phyloP scores from a whole-genome alignment of 2,329 filamentous ascomycete genomes.

The Xylariaceae sp. region DNA sequence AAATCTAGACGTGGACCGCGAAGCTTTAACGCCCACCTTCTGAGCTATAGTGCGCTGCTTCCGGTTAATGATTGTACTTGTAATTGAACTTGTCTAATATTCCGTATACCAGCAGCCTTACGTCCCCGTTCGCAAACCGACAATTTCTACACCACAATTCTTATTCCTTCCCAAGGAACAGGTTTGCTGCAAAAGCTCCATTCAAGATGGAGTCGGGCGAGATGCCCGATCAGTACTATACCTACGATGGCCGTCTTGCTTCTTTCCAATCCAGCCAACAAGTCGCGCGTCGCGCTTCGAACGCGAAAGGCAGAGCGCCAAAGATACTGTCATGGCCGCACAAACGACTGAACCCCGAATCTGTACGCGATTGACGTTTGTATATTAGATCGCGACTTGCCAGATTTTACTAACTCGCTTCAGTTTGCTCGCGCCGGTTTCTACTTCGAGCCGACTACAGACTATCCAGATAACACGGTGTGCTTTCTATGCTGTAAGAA shows the following conservation, averaged over 20 bases:
- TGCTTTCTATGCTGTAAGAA: constrained; percentile 87
- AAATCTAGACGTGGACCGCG: neutral
- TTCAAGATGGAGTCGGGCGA: constrained; percentile 41
- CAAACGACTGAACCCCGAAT: constrained; percentile 65
- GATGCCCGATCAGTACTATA: constrained; percentile 58
- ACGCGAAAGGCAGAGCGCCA: constrained; percentile 61
- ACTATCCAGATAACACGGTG: constrained; percentile 82
- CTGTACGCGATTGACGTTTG: constrained; percentile 53
- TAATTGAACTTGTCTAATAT: neutral
- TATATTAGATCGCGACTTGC: constrained; percentile 6
- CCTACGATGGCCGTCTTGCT: constrained; percentile 76
- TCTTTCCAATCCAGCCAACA: constrained; percentile 75
- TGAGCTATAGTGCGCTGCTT: neutral
- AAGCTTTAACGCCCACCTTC: constrained; percentile 9
- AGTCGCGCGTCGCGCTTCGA: constrained; percentile 73
- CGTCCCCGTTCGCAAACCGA: neutral
- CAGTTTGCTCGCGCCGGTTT: constrained; percentile 92
- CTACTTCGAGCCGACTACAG: constrained; percentile 78
- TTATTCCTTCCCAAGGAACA: neutral
- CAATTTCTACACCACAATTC: neutral
- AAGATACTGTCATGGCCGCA: constrained; percentile 81
- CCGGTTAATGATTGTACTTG: neutral
- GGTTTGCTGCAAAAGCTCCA: constrained; percentile 3
- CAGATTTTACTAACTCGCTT: constrained; percentile 17
- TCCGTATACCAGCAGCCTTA: neutral